phyloP scores from a whole-genome alignment of 257 asterid genomes.

The Petunia secreta region DNA sequence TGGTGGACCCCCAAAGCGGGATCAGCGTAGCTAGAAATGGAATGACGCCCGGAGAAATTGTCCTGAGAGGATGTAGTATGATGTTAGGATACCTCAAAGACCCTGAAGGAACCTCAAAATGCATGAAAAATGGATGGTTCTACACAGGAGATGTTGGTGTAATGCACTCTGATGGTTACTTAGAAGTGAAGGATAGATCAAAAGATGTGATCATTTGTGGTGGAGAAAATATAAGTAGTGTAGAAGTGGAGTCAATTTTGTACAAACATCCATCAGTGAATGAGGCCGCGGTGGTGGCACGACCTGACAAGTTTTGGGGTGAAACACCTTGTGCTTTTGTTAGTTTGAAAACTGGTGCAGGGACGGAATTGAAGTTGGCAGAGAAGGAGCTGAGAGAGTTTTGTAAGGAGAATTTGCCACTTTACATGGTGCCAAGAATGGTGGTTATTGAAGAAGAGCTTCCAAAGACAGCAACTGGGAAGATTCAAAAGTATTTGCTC shows the following conservation, averaged over 20 bases:
- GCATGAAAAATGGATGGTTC: constrained; percentile 47
- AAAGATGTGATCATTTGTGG: too few species aligned
- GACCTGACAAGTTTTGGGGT: constrained; percentile 50
- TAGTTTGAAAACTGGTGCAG: too few species aligned
- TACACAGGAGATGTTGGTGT: constrained; percentile 56
- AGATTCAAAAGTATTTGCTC: too few species aligned
- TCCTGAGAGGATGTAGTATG: constrained; percentile 42
- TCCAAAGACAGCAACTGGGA: constrained; percentile 56
- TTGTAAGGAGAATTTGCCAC: too few species aligned
- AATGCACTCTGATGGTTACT: too few species aligned
- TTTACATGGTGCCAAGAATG: constrained; percentile 21
- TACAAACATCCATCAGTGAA: constrained; percentile 49
- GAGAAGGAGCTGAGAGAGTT: too few species aligned
- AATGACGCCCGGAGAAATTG: constrained; percentile 41
- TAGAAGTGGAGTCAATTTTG: constrained; percentile 52
- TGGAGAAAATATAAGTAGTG: constrained; percentile 48
- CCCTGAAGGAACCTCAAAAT: constrained; percentile 36
- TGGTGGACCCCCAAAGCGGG: constrained; percentile 3
- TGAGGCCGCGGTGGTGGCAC: constrained; percentile 63
- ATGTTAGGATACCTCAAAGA: constrained; percentile 54
- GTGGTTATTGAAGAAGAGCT: constrained; percentile 49
- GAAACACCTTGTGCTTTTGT: constrained; percentile 54
- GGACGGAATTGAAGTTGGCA: too few species aligned
- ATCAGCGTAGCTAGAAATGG: constrained; percentile 11
- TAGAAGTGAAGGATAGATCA: too few species aligned